Evolutionary conservation across 208 protist genomes (phyloP), one percentile per base, ranked within the genome.

Genomic region (Leishmania amazonensis): DNA sequence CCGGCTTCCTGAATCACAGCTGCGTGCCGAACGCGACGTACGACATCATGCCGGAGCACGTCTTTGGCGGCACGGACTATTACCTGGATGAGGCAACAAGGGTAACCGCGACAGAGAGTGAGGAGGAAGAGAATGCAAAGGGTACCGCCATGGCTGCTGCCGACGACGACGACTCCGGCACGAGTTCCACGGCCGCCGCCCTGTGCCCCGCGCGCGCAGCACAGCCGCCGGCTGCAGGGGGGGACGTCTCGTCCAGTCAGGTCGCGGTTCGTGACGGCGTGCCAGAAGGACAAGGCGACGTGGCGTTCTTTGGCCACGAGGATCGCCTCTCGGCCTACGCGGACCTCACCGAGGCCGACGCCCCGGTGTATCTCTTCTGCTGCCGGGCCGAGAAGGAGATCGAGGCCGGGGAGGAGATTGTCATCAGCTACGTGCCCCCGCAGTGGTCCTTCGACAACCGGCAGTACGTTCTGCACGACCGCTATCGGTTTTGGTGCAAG

Each of bases 391-490:
- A 86, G n/a, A 75, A 83, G n/a, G 82, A 96, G 67, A 96, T 97
- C 73, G 83, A 84, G 64, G 84, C 84, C 0, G 93, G 93, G 4
- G 87, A 94, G 40, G 91, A 97, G 78, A 87, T 97, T 21, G 78
- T 96, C 40, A 96, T 97, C 80, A 94, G 89, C 86, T 97, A 97
- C 80, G 88, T 97, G 28, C 95, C 95, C 13, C 84, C 91, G 51
- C 80, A 85, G 28, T 97, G 95, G 93, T 87, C 85, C 68, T 97
- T 96, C 79, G 93, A 97, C 83, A 94, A 95, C 80, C 91, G 95
- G 38, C 95, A 97, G 85, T 94, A 97, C 81, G 95, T 97, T n/a
- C 83, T 97, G 54, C 93, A 96, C 87, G 95, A 97, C 75, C 95
- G 93, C 75, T 97, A 97, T 83, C 87, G 86, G 35, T 97, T 97